phyloP scores from a whole-genome alignment of 2,329 filamentous ascomycete species.

The Fusarium siculi region DNA sequence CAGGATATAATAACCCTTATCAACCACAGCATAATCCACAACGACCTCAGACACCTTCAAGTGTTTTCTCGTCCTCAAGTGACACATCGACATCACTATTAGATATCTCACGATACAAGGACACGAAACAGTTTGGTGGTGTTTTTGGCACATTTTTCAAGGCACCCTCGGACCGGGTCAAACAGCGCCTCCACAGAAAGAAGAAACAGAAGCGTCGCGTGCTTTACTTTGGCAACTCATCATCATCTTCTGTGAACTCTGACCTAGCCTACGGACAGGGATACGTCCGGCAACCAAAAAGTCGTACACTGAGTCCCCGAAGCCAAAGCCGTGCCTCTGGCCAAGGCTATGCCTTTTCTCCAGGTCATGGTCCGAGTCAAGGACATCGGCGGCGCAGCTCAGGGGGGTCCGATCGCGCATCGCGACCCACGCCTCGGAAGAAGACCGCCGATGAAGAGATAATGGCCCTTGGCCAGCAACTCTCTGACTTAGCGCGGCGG shows the following conservation, averaged over 20 bases:
- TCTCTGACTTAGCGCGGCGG: conserved; percentile 62
- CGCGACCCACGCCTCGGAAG: conserved; percentile 36
- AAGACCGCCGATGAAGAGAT: conserved; percentile 68
- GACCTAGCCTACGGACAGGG: conserved; percentile 76
- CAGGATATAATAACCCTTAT: conserved; percentile 30
- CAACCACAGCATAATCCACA: conserved; percentile 31
- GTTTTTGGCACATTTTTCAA: conserved; percentile 72
- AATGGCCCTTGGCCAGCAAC: conserved; percentile 63
- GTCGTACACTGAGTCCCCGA: conserved; percentile 44
- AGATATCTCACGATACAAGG: conserved; percentile 70
- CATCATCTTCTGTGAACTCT: conserved; percentile 73
- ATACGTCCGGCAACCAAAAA: conserved; percentile 58
- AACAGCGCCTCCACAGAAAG: conserved; percentile 52
- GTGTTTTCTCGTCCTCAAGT: conserved; percentile 56
- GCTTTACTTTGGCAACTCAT: conserved; percentile 69
- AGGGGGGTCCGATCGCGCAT: conserved; percentile 28
- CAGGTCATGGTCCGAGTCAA: conserved; percentile 20
- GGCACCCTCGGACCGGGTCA: conserved; percentile 62
- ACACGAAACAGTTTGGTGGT: conserved; percentile 60
- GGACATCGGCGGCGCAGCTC: conserved; percentile 34
- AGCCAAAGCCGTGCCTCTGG: conserved; percentile 38
- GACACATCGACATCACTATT: conserved; percentile 69
- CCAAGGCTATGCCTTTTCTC: conserved; percentile 19
- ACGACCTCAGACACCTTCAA: conserved; percentile 48
- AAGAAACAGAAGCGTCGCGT: conserved; percentile 63